A percentile compares a stretch with the other conserved stretches of the same genome.
phyloP scores from a whole-genome alignment of 2,329 filamentous ascomycete species.

The Calcarisporium arbuscula region DNA sequence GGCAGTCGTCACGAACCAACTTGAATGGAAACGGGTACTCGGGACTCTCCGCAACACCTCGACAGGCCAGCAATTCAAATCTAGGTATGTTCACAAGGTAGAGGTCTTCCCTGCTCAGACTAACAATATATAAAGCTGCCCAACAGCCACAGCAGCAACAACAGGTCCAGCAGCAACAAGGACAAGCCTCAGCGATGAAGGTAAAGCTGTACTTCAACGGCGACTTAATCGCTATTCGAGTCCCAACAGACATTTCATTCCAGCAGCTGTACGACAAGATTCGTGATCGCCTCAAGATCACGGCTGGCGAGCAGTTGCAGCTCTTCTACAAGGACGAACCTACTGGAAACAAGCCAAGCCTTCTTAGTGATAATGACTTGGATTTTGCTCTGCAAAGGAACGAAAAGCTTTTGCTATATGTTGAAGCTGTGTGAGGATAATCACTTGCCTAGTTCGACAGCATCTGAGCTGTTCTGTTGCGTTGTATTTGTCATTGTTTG shows the following conservation, averaged over 20 bases:
- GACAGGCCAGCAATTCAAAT: constrained; percentile 37
- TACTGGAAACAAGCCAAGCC: constrained; percentile 64
- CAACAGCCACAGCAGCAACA: constrained; percentile 25
- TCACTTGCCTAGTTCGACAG: too few species aligned
- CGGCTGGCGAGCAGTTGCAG: constrained; percentile 60
- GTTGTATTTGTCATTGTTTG: too few species aligned
- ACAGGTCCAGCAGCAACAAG: constrained; percentile 8
- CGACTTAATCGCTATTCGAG: constrained; percentile 85
- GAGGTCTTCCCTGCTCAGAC: background rate
- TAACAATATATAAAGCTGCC: constrained; percentile 28
- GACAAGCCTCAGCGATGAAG: constrained; percentile 57
- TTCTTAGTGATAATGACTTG: constrained; percentile 76
- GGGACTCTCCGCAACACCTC: constrained; percentile 45
- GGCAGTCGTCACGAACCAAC: constrained; percentile 60
- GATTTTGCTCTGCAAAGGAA: constrained; percentile 75
- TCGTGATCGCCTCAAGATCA: constrained; percentile 73
- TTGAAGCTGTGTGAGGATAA: constrained; percentile 43
- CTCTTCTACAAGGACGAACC: constrained; percentile 84
- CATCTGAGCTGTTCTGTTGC: too few species aligned
- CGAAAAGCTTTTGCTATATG: constrained; percentile 77
- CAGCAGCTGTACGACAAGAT: constrained; percentile 78
- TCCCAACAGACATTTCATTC: constrained; percentile 74
- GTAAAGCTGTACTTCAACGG: constrained; percentile 93
- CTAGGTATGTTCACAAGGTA: constrained; percentile 6
- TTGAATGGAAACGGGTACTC: constrained; percentile 51